Conservation (phyloP, 768 basidiomycete genomes). For the Clavulina sp. region DNA sequence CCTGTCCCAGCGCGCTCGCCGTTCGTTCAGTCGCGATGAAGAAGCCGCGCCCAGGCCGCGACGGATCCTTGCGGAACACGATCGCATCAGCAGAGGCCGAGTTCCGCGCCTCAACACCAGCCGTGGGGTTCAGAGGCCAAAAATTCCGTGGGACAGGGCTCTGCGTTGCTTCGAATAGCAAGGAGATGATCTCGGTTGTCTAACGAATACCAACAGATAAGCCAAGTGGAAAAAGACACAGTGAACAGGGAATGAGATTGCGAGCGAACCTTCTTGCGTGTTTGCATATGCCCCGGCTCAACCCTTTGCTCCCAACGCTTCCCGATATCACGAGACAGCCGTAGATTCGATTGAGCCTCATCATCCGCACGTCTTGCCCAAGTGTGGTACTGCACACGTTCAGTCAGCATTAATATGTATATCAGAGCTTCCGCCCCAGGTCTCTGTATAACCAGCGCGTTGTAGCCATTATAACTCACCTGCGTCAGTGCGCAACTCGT, state of each 20-base stretch:
- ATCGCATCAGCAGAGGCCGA: constrained; percentile 17
- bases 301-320: constrained; percentile 74
- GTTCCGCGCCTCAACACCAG: constrained; percentile 26
- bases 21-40: constrained; percentile 40
- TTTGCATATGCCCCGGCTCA: constrained; percentile 87
- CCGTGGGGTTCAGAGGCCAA: constrained; percentile 49
- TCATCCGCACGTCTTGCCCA: constrained; percentile 72
- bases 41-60: constrained; percentile 72
- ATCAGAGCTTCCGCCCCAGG: not conserved
- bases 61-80: constrained; percentile 61
- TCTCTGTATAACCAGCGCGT: not conserved
- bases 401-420: not conserved
- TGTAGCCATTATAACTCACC: constrained; percentile 27
- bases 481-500: constrained; percentile 84
- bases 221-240: not conserved
- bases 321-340: constrained; percentile 68
- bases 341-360: constrained; percentile 55
- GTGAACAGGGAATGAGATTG: not conserved
- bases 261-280: constrained; percentile 52
- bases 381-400: constrained; percentile 59
- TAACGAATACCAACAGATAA: constrained; percentile 17
- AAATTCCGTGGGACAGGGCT: constrained; percentile 25
- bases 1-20: constrained; percentile 16
- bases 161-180: constrained; percentile 88
- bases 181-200: constrained; percentile 83